Conservation (phyloP, 164 flowering plant genomes). For the Nymphaea colorata region DNA sequence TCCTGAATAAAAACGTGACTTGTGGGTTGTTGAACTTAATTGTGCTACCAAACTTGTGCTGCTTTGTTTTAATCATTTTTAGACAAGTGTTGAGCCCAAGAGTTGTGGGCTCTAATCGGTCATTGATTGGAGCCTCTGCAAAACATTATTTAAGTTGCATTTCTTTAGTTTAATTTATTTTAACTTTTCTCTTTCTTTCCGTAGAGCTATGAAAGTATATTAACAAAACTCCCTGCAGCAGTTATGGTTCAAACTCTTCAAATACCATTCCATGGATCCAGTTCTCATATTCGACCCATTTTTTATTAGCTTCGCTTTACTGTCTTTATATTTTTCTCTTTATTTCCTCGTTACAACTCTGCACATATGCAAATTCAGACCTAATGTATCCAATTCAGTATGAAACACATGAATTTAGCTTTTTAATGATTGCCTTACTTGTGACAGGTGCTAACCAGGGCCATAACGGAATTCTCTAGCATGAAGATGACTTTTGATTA, state of each 20-base stretch:
- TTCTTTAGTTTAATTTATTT: neutral
- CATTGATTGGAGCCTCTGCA: conserved; percentile 71
- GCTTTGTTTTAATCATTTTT: conserved; percentile 1
- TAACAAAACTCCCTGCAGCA: too few species aligned
- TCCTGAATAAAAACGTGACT: neutral
- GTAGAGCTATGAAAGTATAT: too few species aligned
- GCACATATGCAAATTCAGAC: too few species aligned
- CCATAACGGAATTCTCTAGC: conserved; percentile 29
- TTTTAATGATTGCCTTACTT: neutral
- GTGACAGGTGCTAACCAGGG: conserved; percentile 81
- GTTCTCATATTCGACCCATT: too few species aligned
- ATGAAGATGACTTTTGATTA: too few species aligned
- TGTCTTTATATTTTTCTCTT: too few species aligned
- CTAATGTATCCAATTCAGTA: too few species aligned
- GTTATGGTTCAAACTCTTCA: too few species aligned
- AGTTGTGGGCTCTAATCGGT: conserved; percentile 63
- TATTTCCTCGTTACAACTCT: too few species aligned
- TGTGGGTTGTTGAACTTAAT: neutral
- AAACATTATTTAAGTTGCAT: neutral
- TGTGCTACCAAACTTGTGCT: neutral
- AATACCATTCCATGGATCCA: too few species aligned
- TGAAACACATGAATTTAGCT: neutral
- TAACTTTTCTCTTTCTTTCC: too few species aligned
- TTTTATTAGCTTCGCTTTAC: too few species aligned
- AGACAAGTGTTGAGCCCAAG: conserved; percentile 78